Conservation (phyloP, 1,284 basidiomycete species). For the Microbotryum lychnidis-dioicae region DNA sequence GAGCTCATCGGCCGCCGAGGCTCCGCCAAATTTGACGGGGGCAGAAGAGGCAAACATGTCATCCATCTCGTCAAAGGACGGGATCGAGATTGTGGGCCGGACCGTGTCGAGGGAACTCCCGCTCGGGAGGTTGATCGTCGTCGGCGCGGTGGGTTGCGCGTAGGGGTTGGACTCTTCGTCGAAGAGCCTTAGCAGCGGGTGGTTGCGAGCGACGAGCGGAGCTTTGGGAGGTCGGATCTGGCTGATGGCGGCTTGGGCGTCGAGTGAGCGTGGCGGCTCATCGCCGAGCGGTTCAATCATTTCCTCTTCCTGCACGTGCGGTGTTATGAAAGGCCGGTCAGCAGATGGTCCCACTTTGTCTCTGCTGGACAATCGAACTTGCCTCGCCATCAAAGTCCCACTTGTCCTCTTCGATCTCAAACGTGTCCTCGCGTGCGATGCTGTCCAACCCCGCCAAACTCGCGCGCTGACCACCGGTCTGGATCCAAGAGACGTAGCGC, state of each 20-base stretch:
- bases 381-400: slow-evolving; percentile 28
- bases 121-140: slow-evolving; percentile 13
- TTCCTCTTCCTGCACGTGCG: slow-evolving; percentile 10
- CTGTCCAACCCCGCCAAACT: slow-evolving; percentile 56
- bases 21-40: background rate
- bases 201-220: slow-evolving; percentile 10
- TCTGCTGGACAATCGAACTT: background rate
- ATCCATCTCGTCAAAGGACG: slow-evolving; percentile 24
- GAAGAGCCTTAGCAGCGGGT: slow-evolving; percentile 34
- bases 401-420: slow-evolving; percentile 24
- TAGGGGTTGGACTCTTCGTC: slow-evolving; percentile 31
- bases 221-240: slow-evolving; percentile 17
- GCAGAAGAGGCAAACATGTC: slow-evolving; percentile 1
- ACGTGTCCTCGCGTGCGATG: slow-evolving; percentile 24
- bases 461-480: slow-evolving; percentile 67
- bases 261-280: slow-evolving; percentile 18
- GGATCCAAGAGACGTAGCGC: slow-evolving; percentile 65
- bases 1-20: slow-evolving; percentile 10
- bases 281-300: slow-evolving; percentile 19
- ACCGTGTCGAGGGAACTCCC: slow-evolving; percentile 22
- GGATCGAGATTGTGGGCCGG: slow-evolving; percentile 28
- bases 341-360: no score
- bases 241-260: slow-evolving; percentile 8
- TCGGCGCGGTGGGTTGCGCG: background rate
- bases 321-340: background rate